These are phyloP conservation scores for Ophiostoma pallidulum DNA, from an alignment of 2,329 filamentous ascomycete genomes.

Conservation along the genomic window DNA sequence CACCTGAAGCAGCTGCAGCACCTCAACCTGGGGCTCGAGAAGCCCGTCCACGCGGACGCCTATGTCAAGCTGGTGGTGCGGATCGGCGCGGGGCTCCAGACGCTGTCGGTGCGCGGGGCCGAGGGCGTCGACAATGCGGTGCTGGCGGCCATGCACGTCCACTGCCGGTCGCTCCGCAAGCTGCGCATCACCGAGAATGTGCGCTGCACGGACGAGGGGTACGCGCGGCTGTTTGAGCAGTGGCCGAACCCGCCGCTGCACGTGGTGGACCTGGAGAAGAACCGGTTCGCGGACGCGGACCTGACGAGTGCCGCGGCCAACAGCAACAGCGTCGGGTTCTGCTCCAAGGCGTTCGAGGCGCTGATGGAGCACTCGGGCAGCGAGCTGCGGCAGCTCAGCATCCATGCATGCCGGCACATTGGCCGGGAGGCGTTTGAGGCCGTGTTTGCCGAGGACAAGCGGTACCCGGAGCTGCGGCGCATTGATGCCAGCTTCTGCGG, in stretches of 20 bases:
- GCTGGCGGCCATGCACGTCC: slow-evolving; percentile 58
- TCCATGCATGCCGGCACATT: slow-evolving; percentile 82
- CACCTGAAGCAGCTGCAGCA: slow-evolving; percentile 58
- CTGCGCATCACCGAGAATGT: slow-evolving; percentile 74
- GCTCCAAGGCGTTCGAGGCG: slow-evolving; percentile 64
- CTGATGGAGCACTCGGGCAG: slow-evolving; percentile 76
- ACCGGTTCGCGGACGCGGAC: slow-evolving; percentile 64
- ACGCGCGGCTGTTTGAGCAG: slow-evolving; percentile 59
- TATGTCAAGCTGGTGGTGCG: slow-evolving; percentile 52
- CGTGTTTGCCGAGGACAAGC: slow-evolving; percentile 53
- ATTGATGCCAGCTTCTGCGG: slow-evolving; percentile 73
- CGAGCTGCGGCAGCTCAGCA: slow-evolving; percentile 56
- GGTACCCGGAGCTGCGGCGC: slow-evolving; percentile 58
- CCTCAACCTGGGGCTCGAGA: slow-evolving; percentile 60
- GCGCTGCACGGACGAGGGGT: slow-evolving; percentile 64
- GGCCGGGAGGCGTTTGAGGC: slow-evolving; percentile 60
- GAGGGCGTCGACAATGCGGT: slow-evolving; percentile 57
- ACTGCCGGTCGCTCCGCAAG: slow-evolving; percentile 61
- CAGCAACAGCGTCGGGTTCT: slow-evolving; percentile 60
- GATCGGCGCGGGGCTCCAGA: slow-evolving; percentile 59
- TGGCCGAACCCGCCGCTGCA: slow-evolving; percentile 67
- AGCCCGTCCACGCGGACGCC: slow-evolving; percentile 44
- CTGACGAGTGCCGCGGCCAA: slow-evolving; percentile 58
- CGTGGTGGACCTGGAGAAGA: slow-evolving; percentile 66
- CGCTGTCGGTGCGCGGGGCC: slow-evolving; percentile 67